These are phyloP conservation scores for Ophiocordyceps australis DNA, from an alignment of 2,329 filamentous ascomycete genomes.

Conservation along the genomic window DNA sequence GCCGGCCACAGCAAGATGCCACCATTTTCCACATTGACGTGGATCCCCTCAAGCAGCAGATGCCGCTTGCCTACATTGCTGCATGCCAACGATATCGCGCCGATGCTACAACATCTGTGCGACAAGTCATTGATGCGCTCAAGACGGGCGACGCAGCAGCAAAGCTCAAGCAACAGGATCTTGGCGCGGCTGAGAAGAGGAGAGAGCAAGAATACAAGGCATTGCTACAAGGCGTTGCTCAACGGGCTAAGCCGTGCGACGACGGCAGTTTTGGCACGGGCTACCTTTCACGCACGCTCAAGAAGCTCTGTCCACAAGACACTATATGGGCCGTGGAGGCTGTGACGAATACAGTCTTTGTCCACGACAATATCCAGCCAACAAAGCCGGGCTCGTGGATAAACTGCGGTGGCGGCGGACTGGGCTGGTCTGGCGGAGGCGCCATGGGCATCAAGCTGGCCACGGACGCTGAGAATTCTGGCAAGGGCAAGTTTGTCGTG, in stretches of 20 bases:
- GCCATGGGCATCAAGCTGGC: constrained; percentile 64
- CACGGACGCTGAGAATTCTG: constrained; percentile 20
- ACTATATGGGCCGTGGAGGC: constrained; percentile 66
- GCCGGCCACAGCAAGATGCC: constrained; percentile 31
- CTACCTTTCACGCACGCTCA: constrained; percentile 13
- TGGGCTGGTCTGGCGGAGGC: constrained; percentile 65
- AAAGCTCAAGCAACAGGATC: constrained; percentile 12
- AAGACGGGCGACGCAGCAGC: constrained; percentile 22
- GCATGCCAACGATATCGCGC: constrained; percentile 48
- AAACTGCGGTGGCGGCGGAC: constrained; percentile 64
- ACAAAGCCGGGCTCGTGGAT: constrained; percentile 56
- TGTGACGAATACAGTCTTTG: constrained; percentile 50
- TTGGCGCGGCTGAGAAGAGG: constrained; percentile 13
- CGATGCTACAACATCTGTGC: constrained; percentile 44
- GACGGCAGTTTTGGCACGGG: constrained; percentile 32
- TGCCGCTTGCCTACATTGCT: constrained; percentile 55
- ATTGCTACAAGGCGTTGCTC: constrained; percentile 39
- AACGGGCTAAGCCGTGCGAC: constrained; percentile 34
- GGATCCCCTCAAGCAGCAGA: constrained; percentile 51
- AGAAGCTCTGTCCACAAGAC: constrained; percentile 16
- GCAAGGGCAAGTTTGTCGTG: constrained; percentile 30
- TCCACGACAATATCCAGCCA: constrained; percentile 54
- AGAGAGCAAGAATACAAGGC: constrained; percentile 39
- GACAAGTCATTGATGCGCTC: constrained; percentile 50
- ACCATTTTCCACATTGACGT: constrained; percentile 46